Conservation (phyloP, 768 basidiomycete species). For the Lentinula guzmanii region DNA sequence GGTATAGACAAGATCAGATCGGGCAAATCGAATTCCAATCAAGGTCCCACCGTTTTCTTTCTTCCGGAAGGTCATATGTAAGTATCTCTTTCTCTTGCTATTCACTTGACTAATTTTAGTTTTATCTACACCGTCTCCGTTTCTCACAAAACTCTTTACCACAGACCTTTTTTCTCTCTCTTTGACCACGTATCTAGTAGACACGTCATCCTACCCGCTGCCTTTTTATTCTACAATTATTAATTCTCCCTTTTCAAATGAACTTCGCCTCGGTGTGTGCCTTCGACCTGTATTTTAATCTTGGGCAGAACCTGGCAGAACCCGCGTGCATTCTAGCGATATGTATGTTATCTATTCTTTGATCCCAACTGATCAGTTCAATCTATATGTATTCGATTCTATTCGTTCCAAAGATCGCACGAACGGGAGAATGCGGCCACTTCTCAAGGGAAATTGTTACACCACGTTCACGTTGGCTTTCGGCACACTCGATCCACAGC, state of each 20-base stretch:
- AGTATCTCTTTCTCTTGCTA: neutral
- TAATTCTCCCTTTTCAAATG: neutral
- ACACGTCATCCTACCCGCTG: neutral
- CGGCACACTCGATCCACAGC: neutral
- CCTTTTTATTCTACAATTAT: neutral
- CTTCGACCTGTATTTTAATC: neutral
- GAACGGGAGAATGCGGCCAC: neutral
- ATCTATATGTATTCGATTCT: neutral
- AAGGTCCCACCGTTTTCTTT: neutral
- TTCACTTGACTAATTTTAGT: neutral
- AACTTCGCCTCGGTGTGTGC: neutral
- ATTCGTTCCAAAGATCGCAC: neutral
- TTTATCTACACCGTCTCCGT: neutral
- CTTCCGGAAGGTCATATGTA: neutral
- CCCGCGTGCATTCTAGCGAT: neutral
- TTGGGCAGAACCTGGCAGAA: neutral
- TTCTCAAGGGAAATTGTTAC: neutral
- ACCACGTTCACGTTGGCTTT: neutral
- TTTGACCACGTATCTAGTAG: neutral
- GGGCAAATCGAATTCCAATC: neutral
- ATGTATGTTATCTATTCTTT: neutral
- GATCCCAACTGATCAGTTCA: neutral
- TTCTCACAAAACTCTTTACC: neutral
- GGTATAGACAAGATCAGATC: neutral
- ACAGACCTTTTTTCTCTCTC: neutral